Base-by-base conservation (phyloP, 192 early-diverging fungal species). In the Linnemannia schmuckeri region DNA sequence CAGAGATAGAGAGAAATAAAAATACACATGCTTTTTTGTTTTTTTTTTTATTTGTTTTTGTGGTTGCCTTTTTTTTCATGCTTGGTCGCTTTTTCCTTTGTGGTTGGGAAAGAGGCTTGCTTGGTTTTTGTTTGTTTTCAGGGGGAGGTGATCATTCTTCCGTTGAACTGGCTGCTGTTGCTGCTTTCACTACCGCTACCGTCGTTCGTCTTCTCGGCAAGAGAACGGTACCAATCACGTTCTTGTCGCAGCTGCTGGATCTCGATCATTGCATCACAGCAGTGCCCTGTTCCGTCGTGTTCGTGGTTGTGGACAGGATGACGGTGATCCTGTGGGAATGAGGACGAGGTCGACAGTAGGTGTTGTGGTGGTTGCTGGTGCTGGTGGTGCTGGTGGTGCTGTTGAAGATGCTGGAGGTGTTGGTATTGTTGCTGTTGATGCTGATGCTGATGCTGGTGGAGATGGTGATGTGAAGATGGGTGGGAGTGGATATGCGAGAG, bases 201-300 rank as follows among this genome's bases (percentile, higher is more conserved):
- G 22, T 42, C 18, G 33, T 37, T 44, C 6, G 72, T 72, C 30
- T 69, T 86, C 41, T 81, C 71, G 1, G 73, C 74, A 15, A 81
- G 79, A 6, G 69, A 55, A 24, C 66, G 77, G 27, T 76, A 83
- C 84, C 78, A 86, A 20, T 78, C 70, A 44, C 80, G 75, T 35
- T 86, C 66, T 46, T 86, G 78, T 10, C 84, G 78, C 40, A 86
- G 54, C 35, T 86, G 77, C 37, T 86, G 84, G 37, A 81, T 80
- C 52, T 86, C 84, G 6, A 41, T 42, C 84, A 81, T 86, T 5
- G 79, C 84, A 3, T 86, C 84, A 37, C 84, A 86, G n/a, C 75
- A 63, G 38, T 66, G 61, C 33, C 61, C 61, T 33, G 27, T 66
- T 33, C 27, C n/a, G 13, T 66, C 61, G 61, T 81, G 78, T 3